Evolutionary conservation across 2,329 filamentous ascomycete species (phyloP).

Genomic region (Ceratocystis colombiana): DNA sequence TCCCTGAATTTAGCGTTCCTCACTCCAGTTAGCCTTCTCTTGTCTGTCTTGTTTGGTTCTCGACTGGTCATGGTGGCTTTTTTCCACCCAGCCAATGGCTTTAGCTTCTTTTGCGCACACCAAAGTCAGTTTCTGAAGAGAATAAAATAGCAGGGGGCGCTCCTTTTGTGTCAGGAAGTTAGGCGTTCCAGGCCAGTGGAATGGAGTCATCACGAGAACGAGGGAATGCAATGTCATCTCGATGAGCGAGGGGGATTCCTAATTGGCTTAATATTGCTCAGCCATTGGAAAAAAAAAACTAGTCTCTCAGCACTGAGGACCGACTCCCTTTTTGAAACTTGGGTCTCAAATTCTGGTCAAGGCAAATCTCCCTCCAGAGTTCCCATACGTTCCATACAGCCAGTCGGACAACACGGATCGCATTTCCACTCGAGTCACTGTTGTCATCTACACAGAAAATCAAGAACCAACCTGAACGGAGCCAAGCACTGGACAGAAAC

Average conservation of each 20-base stretch:
- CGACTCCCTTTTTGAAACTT: not conserved
- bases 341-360: not conserved
- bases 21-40: constrained; percentile 2
- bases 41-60: constrained; percentile 3
- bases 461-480: not conserved
- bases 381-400: not conserved
- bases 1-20: constrained; percentile 10
- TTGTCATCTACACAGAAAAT: not conserved
- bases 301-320: not conserved
- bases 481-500: not conserved
- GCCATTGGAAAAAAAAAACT: not conserved
- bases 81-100: constrained; percentile 3
- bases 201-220: not conserved
- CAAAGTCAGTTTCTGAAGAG: not conserved
- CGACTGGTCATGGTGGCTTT: not conserved
- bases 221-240: no score
- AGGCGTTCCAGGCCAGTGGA: not conserved
- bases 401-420: not conserved
- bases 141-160: not conserved
- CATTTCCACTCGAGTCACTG: not conserved
- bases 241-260: no score
- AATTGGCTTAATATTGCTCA: no score
- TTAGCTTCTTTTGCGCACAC: not conserved
- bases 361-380: not conserved
- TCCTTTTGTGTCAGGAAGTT: not conserved